Evolutionary conservation across 441 rosid genomes (phyloP), one percentile per base, ranked within the genome.

Genomic region (Omphalea diandra): DNA sequence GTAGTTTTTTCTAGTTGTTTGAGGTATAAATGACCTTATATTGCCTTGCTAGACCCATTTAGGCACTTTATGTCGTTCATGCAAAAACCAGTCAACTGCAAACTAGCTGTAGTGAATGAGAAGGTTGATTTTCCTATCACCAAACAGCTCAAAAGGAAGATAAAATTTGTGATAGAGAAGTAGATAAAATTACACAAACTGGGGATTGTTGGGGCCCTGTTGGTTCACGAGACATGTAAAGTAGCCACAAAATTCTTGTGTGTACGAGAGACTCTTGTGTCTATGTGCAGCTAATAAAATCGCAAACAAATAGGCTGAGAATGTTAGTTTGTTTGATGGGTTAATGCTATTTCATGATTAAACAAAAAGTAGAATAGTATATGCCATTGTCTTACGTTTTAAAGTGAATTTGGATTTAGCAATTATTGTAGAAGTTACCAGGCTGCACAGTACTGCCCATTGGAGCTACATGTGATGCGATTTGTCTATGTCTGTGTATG

Each of bases 61-160:
- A 75, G 58, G 65, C 7, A 57, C 58, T 74, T 83, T 40, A 78
- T 68, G 61, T 59, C 22, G 56, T 46, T 82, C 83, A 80, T 73
- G 79, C 57, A 73, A 56, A 84, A 80, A 60, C 79, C 73, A 78
- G 80, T 69, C 61, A 79, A 77, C 83, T 76, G 76, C 63, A 77
- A 80, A 72, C 55, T 14, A 65, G 61, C 18, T 66, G 82, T 69
- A 72, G 77, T 82, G 79, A 77, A 72, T 80, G 76, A 8, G 10
- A 15, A 65, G 70, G 36, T 63, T 54, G 46, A 4, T 64, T 31
- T 50, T 76, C 59, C 69, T 35, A 67, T 6, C 56, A 54, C 66
- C 38, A 66, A 75, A 71, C 79, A 67, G 70, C 73, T 76, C 67
- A 69, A 76, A 65, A 68, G 68, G 55, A 66, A 69, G 58, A 65